Evolutionary conservation across 441 rosid species (phyloP).

Genomic region (Populus hybrid): DNA sequence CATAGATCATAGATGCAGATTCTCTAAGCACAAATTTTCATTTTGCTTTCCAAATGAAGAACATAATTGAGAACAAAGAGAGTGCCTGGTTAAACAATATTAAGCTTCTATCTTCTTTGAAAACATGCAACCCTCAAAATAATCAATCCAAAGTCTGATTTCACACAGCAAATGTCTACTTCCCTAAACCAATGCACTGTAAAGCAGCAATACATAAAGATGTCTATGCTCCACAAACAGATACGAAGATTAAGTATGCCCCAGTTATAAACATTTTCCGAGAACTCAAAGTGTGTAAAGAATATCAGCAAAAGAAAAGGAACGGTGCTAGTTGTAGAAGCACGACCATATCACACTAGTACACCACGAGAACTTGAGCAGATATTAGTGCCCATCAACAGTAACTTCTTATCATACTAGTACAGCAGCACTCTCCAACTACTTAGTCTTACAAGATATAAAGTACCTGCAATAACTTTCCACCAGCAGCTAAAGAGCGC

Average conservation of each 20-base stretch:
- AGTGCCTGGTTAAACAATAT: background rate
- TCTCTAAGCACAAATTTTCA: background rate
- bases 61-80: background rate
- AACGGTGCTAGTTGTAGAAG: background rate
- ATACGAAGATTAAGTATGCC: background rate
- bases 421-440: slow-evolving; percentile 1
- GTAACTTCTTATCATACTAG: background rate
- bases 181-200: background rate
- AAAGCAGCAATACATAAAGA: background rate
- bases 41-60: background rate
- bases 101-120: background rate
- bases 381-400: background rate
- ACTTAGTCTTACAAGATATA: background rate
- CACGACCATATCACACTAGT: background rate
- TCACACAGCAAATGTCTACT: background rate
- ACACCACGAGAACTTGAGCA: background rate
- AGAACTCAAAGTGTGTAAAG: background rate
- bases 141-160: background rate
- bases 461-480: slow-evolving; percentile 92
- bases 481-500: slow-evolving; percentile 99
- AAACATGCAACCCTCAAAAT: background rate
- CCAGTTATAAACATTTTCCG: background rate
- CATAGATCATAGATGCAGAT: background rate
- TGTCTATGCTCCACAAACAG: background rate
- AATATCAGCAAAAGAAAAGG: background rate